Percentiles rank a stretch among this genome's conserved stretches.
Evolutionary conservation across 148 eudicot genomes (phyloP).

Genomic region (Rhododendron simsii): DNA sequence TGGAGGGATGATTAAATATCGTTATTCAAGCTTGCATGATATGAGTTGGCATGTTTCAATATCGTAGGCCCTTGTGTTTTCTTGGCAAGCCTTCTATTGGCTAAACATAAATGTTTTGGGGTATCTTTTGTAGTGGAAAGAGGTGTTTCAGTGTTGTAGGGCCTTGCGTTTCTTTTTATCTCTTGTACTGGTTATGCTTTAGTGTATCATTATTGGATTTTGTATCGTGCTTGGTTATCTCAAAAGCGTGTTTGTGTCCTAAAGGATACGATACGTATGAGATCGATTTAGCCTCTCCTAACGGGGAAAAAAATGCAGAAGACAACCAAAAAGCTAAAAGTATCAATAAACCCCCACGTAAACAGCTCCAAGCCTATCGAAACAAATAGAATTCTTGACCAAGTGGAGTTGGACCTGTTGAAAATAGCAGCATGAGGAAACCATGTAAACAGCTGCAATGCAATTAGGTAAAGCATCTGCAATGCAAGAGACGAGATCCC

Average conservation of each 20-base stretch:
- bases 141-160: not conserved
- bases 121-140: not conserved
- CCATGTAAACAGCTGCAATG: not conserved
- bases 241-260: not conserved
- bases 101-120: not conserved
- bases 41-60: not conserved
- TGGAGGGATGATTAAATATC: not conserved
- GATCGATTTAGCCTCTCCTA: not conserved
- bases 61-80: not conserved
- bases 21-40: not conserved
- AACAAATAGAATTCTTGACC: not conserved
- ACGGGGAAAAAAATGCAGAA: not conserved
- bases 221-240: not conserved
- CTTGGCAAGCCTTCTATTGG: not conserved
- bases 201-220: not conserved
- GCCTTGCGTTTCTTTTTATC: not conserved
- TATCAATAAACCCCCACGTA: not conserved
- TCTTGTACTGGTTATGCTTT: not conserved
- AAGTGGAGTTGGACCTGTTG: not conserved
- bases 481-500: not conserved
- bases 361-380: not conserved
- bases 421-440: not conserved
- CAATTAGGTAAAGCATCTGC: not conserved
- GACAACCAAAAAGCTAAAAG: not conserved
- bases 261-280: not conserved